Conservation (phyloP, 768 basidiomycete genomes). For the Mycena leptocephala region DNA sequence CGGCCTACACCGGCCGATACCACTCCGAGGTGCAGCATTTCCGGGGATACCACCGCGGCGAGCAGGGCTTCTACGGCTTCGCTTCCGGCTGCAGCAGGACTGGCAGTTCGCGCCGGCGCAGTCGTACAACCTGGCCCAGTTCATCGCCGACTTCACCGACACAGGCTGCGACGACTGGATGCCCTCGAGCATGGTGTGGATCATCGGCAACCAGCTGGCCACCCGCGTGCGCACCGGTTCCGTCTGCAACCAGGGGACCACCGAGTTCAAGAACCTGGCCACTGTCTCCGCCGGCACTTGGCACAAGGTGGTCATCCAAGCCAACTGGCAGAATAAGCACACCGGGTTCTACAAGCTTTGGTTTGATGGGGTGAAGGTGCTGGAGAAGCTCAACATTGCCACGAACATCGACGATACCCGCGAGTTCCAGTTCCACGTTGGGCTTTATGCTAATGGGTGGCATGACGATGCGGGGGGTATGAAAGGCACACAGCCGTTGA, state of each 20-base stretch:
- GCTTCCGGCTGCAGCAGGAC: background rate
- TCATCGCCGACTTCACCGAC: slow-evolving; percentile 17
- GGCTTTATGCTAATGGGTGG: slow-evolving; percentile 2
- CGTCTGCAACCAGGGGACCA: slow-evolving; percentile 9
- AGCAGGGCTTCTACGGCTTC: slow-evolving; percentile 3
- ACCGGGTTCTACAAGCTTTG: background rate
- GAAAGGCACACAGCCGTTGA: too few species aligned
- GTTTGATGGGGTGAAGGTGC: background rate
- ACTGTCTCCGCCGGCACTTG: slow-evolving; percentile 5
- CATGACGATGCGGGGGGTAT: background rate
- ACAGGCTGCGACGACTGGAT: slow-evolving; percentile 12
- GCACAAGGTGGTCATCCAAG: too few species aligned
- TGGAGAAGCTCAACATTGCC: background rate
- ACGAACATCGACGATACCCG: background rate
- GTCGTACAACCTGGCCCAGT: slow-evolving; percentile 10
- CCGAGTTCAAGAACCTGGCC: slow-evolving; percentile 11
- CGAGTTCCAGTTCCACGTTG: background rate
- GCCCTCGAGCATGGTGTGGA: too few species aligned
- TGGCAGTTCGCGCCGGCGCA: background rate
- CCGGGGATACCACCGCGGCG: background rate
- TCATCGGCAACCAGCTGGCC: slow-evolving; percentile 18
- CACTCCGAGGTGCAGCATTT: too few species aligned
- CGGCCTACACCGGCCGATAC: background rate
- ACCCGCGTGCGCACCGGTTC: background rate
- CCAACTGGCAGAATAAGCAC: background rate